These are phyloP conservation scores for Tetrahymena malaccensis DNA, from an alignment of 73 alveolate species.

Conservation along the genomic window DNA sequence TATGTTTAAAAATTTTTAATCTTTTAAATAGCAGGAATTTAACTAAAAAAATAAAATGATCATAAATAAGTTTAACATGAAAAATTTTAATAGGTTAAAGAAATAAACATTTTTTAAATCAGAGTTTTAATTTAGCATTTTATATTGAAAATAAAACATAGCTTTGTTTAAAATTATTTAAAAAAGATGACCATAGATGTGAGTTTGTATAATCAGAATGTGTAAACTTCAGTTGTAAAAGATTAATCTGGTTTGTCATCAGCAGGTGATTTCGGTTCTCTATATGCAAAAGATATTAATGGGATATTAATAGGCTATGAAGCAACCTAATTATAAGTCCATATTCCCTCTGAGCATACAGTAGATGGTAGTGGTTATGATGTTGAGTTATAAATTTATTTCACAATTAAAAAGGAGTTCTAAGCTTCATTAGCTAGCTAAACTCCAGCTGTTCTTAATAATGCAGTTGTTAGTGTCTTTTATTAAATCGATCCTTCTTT, in stretches of 20 bases:
- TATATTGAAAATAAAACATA: not conserved
- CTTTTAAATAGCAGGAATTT: too few relatives aligned
- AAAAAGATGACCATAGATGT: conserved; percentile 26
- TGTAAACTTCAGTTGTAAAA: conserved; percentile 5
- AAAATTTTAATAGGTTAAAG: not conserved
- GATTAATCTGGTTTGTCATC: conserved; percentile 1
- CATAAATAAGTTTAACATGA: too few relatives aligned
- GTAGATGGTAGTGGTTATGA: conserved; percentile 29
- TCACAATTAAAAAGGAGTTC: not conserved
- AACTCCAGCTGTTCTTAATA: not conserved
- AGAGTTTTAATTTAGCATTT: not conserved
- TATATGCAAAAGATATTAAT: conserved; percentile 43
- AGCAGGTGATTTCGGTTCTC: not conserved
- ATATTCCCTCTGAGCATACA: conserved; percentile 30
- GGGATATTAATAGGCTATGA: conserved; percentile 26
- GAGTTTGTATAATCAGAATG: not conserved
- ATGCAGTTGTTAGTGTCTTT: conserved; percentile 18
- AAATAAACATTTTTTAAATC: too few relatives aligned
- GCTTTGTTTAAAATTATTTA: not conserved
- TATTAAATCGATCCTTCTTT: not conserved
- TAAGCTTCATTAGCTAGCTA: not conserved
- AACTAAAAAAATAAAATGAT: too few relatives aligned
- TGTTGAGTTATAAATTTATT: conserved; percentile 7
- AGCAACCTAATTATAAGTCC: conserved; percentile 8
- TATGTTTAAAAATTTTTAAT: too few relatives aligned